These are phyloP conservation scores for Penicillium sp. DNA, from an alignment of 2,329 filamentous ascomycete species.

Conservation along the genomic window DNA sequence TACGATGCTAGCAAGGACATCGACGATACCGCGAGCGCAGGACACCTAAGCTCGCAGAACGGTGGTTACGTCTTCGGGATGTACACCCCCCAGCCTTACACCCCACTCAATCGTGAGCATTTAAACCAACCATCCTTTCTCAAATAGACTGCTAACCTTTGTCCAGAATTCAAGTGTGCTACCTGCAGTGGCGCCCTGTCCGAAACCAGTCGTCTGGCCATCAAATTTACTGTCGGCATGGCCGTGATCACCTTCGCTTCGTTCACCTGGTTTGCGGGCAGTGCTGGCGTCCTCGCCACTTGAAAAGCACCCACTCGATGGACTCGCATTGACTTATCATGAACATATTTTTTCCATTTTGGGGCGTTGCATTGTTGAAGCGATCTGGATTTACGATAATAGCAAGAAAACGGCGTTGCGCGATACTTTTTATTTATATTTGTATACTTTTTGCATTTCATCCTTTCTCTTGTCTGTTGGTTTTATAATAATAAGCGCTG, in stretches of 20 bases:
- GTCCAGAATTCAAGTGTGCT: slow-evolving; percentile 54
- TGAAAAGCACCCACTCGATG: slow-evolving; percentile 10
- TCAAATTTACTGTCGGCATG: slow-evolving; percentile 58
- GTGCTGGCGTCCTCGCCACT: slow-evolving; percentile 39
- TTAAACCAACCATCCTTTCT: not conserved
- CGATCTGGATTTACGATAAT: slow-evolving; percentile 30
- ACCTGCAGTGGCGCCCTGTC: slow-evolving; percentile 58
- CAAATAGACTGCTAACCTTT: slow-evolving; percentile 14
- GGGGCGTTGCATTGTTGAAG: slow-evolving; percentile 20
- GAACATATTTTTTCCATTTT: slow-evolving; percentile 19
- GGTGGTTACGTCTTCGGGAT: slow-evolving; percentile 61
- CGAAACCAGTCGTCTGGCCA: slow-evolving; percentile 54
- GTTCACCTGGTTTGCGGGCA: slow-evolving; percentile 55
- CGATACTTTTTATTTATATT: slow-evolving; percentile 1
- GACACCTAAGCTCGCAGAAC: slow-evolving; percentile 55
- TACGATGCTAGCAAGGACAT: slow-evolving; percentile 58
- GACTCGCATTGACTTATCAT: slow-evolving; percentile 13
- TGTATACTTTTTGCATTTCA: slow-evolving; percentile 16
- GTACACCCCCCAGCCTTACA: slow-evolving; percentile 58
- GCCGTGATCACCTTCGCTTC: slow-evolving; percentile 57
- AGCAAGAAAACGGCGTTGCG: slow-evolving; percentile 32
- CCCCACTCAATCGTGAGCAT: slow-evolving; percentile 50
- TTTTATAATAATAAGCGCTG: not conserved
- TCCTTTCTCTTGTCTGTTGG: not conserved
- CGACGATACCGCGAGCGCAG: slow-evolving; percentile 53